These are phyloP conservation scores for Volvariella volvacea DNA, from an alignment of 1,284 basidiomycete genomes.

Conservation along the genomic window DNA sequence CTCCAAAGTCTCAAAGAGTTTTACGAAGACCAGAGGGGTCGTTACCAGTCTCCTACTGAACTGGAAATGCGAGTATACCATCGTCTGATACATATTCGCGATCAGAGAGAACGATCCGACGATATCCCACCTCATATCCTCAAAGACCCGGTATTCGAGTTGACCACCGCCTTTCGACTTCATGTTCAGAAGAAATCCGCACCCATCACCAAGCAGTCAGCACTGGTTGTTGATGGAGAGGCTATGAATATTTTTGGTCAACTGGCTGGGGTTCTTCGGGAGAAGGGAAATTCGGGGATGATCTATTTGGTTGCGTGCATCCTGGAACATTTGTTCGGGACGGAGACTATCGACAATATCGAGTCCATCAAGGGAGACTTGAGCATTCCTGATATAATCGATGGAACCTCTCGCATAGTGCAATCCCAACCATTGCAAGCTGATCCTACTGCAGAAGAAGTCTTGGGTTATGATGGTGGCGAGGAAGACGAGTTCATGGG, in stretches of 20 bases:
- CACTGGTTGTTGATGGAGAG: slow-evolving; percentile 51
- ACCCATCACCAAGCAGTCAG: slow-evolving; percentile 63
- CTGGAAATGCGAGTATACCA: slow-evolving; percentile 97
- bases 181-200: slow-evolving; percentile 78
- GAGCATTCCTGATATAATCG: slow-evolving; percentile 69
- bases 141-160: slow-evolving; percentile 70
- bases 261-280: slow-evolving; percentile 46
- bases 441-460: background rate
- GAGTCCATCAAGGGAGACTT: slow-evolving; percentile 63
- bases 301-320: slow-evolving; percentile 73
- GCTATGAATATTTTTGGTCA: slow-evolving; percentile 65
- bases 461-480: slow-evolving; percentile 8
- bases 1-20: slow-evolving; percentile 90
- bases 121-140: slow-evolving; percentile 73
- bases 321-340: slow-evolving; percentile 63
- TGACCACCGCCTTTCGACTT: slow-evolving; percentile 75
- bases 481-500: slow-evolving; percentile 6
- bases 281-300: slow-evolving; percentile 59
- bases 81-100: slow-evolving; percentile 85
- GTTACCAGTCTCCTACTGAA: slow-evolving; percentile 72
- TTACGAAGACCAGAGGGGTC: slow-evolving; percentile 78
- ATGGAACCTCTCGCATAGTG: slow-evolving; percentile 46
- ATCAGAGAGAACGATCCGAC: slow-evolving; percentile 76
- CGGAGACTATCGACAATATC: slow-evolving; percentile 69
- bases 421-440: slow-evolving; percentile 8